Base-by-base conservation (phyloP, 192 early-diverging fungal genomes). In the Bifiguratus adelaidae region DNA sequence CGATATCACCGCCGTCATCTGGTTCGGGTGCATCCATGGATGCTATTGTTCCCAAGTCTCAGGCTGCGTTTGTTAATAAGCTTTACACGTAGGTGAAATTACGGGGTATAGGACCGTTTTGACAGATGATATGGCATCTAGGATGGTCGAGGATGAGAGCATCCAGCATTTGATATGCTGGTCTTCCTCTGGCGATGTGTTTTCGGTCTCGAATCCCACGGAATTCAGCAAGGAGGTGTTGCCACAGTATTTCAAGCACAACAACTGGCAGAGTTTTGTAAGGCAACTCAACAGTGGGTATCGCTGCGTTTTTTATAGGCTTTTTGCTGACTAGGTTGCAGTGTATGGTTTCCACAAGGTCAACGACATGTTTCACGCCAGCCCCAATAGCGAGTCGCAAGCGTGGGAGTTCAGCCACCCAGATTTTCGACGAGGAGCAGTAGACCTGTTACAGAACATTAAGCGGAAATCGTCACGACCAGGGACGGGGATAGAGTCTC, bases 321-420 rank as follows among this genome's bases (percentile, higher is more conserved):
- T 72, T 49, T 72, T 8, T 33, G 8, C 37, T n/a, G 37, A 38
- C 22, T 21, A 4, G 22, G 22, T 32, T 44, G 16, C 32, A 65
- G 62, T 65, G 68, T 74, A 77, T 28, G 68, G 69, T 11, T 70
- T 70, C 28, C 68, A 70, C 42, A 70, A 70, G 32, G 60, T 68
- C 3, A 63, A 68, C 44, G 68, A 71, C 35, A 66, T 71, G 49
- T 63, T 71, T 47, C 68, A 78, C 37, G 69, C 57, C 38, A 78
- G 68, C 53, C 67, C 48, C 45, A 63, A 55, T 46, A 73, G 65
- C 53, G 76, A 78, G 52, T 73, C 48, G 28, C 81, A 92, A 66
- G 78, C 84, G 5, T 90, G 90, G 88, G 86, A 92, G 50, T 92
- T 92, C 52, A 78, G 81, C 54, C 90, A 92, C 52, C 86, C 85